Base-by-base conservation (phyloP, 2,329 filamentous ascomycete genomes). In the Dichotomopilus funicola region DNA sequence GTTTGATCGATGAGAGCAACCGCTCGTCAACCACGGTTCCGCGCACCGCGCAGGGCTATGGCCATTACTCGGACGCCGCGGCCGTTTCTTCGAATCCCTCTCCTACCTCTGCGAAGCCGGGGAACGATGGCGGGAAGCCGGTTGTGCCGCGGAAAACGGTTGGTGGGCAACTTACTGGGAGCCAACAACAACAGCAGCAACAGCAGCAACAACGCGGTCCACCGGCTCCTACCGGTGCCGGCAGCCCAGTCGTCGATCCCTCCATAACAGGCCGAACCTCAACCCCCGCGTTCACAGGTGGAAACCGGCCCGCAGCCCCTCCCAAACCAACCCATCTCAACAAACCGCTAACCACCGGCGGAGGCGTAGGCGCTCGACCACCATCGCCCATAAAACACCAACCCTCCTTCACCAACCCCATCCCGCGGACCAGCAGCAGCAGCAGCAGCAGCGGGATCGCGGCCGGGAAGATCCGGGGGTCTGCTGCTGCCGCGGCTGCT, bases 41-140 rank as follows among this genome's bases (percentile, higher is more conserved):
- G 62, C 73, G 77, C 49, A 96, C 90, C 0, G 91, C 91, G 0
- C 86, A 91, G 61, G 92, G 92, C 0, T 97, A 97, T 68, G 94
- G 94, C 6, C 86, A 86, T 58, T 96, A 88, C 69, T 91, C 91
- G 19, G 88, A 85, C 60, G 70, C 72, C 2, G 69, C 72, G 4
- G 64, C 70, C 12, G 64, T 68, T 12, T 11, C 40, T n/a, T 42
- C 40, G 37, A 12, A 12, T 12, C 9, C 19, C 19, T 27, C 19
- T n/a, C 4, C 47, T 33, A 60, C 35, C 12, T 5, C 40, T 5
- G 41, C n/a, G 60, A 72, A 43, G 12, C 10, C 37, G 19, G 72
- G 73, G 19, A 74, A 72, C 60, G 59, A 40, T 37, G 60, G 60
- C 4, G 51, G 54, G 8, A 57, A 70, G 0, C 78, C 78, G 2